Evolutionary conservation across 352 stramenopile genomes (phyloP), one percentile per base, ranked within the genome.

Genomic region (Globisporangium rhizosaccharum): DNA sequence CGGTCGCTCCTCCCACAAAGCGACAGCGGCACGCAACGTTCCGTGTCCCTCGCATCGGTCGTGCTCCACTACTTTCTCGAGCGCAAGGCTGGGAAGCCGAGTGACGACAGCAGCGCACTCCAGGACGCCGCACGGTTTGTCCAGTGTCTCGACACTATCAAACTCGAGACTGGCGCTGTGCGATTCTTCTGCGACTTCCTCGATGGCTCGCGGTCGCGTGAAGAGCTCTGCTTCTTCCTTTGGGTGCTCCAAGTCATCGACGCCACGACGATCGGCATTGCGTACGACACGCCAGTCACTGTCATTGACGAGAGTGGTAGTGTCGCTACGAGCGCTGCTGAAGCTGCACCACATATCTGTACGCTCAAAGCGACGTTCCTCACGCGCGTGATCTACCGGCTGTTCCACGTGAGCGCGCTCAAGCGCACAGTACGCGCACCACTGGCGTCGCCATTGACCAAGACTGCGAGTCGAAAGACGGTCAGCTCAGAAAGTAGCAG

Each of bases 181-280:
- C 73, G 70, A 8, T 60, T 86, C 0, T 87, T 87, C 62, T 85
- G 76, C n/a, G 73, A 78, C 8, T 86, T 87, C 37, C 36, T 87
- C 7, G 75, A 87, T 23, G 67, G 65, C 8, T 59, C 30, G 0
- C 66, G 73, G 17, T 67, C 61, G 1, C 57, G 56, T 2, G 71
- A 84, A 30, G 68, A 84, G 48, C 62, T 89, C 1, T 69, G 72
- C 30, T 89, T 87, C 54, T 73, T 70, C 15, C 61, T 89, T 2
- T 85, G 75, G 76, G 46, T 79, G 8, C 72, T 79, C 0, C 76
- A 89, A 55, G 73, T 65, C 12, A 72, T 83, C 28, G 65, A 83
- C 10, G 60, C 72, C 14, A 66, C 77, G 2, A 53, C 64, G 11
- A 60, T 89, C 45, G 79, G 79, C 17, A 68, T 87, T 26, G 58